phyloP scores from a whole-genome alignment of 495 filamentous ascomycete species.

The Penicillium simplicissimum region DNA sequence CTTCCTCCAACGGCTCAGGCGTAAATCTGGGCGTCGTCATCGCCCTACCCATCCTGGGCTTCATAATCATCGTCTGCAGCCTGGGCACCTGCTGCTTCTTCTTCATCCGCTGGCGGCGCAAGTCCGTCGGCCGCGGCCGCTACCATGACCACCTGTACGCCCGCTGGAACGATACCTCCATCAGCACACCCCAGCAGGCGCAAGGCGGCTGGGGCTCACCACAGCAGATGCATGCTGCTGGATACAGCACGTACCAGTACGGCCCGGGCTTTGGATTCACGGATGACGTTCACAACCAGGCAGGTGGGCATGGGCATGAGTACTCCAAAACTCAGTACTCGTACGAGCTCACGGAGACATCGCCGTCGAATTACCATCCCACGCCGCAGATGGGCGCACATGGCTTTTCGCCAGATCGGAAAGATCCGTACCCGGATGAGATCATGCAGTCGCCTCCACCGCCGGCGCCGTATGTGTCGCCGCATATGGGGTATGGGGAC shows the following conservation, averaged over 20 bases:
- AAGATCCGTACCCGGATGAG: constrained; percentile 1
- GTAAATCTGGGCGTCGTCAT: constrained; percentile 47
- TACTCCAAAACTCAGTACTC: constrained; percentile 12
- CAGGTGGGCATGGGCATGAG: constrained; percentile 19
- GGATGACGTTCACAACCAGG: constrained; percentile 29
- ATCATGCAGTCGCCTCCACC: neutral
- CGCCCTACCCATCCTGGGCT: constrained; percentile 46
- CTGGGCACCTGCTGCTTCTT: constrained; percentile 38
- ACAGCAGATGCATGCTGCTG: constrained; percentile 6
- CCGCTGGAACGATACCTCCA: constrained; percentile 32
- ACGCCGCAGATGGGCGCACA: neutral
- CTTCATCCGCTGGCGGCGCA: constrained; percentile 41
- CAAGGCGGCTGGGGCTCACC: constrained; percentile 23
- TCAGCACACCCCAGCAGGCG: constrained; percentile 19
- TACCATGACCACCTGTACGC: constrained; percentile 27
- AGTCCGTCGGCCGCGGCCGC: constrained; percentile 25
- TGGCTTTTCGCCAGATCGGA: neutral
- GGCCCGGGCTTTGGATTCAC: constrained; percentile 29
- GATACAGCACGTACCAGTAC: constrained; percentile 5
- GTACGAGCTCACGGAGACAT: constrained; percentile 15
- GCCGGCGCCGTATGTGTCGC: constrained; percentile 1
- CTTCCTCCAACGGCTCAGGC: constrained; percentile 21
- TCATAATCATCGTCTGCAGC: constrained; percentile 35
- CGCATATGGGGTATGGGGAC: neutral
- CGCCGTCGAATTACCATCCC: neutral